Conservation (phyloP, 306 rosid species). For the Prunus mongolica region DNA sequence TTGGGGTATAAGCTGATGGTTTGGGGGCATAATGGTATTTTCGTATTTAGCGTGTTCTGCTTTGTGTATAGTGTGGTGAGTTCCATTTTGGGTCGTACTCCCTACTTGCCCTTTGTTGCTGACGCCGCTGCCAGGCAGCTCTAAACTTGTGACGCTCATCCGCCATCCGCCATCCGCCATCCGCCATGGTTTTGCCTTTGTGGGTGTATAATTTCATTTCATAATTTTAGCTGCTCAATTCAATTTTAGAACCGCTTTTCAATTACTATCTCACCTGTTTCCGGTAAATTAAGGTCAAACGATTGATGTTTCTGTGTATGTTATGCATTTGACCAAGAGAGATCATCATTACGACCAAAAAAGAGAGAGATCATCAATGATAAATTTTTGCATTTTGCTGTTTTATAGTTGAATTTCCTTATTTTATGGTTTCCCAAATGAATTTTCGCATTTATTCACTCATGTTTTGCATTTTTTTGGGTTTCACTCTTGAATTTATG, state of each 20-base stretch:
- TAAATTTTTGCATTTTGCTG: too few relatives aligned
- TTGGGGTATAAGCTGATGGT: slow-evolving; percentile 48
- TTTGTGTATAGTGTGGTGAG: slow-evolving; percentile 51
- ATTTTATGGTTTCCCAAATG: too few relatives aligned
- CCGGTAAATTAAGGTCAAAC: not conserved
- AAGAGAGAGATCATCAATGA: too few relatives aligned
- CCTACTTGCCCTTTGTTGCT: slow-evolving; percentile 74
- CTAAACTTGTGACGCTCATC: slow-evolving; percentile 12
- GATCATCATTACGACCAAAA: too few relatives aligned
- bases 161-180: not conserved
- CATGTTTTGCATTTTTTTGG: too few relatives aligned
- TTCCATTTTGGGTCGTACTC: slow-evolving; percentile 70
- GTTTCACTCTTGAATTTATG: too few relatives aligned
- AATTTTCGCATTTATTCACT: too few relatives aligned
- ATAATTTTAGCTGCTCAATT: not conserved
- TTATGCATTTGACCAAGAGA: too few relatives aligned
- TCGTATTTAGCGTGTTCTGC: slow-evolving; percentile 54
- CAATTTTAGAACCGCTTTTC: not conserved
- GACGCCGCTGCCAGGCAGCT: slow-evolving; percentile 85
- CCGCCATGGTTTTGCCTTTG: not conserved
- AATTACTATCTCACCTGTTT: not conserved
- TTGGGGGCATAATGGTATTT: slow-evolving; percentile 51
- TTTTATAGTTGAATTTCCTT: too few relatives aligned
- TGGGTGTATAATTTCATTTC: not conserved
- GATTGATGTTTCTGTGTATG: not conserved